Base-by-base conservation (phyloP, 768 basidiomycete genomes). In the Ramaria sp. region DNA sequence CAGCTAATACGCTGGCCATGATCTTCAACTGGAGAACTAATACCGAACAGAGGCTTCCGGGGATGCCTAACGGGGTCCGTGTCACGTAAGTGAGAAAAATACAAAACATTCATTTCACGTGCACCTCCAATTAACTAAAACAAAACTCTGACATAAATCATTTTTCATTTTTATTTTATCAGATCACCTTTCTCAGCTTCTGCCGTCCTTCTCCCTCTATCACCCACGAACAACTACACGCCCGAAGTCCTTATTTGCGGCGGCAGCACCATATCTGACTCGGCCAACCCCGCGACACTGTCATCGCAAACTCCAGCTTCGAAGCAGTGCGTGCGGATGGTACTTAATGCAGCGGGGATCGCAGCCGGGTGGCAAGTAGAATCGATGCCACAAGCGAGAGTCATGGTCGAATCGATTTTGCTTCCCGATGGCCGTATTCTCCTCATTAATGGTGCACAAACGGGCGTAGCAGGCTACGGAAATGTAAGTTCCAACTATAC, bases 191-290 rank as follows among this genome's bases (percentile, higher is more conserved):
- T 65, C 28, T 62, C 63, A 12, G 66, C 61, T 3, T 58, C 62
- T 4, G 60, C 54, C 1, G 71, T 52, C 67, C 71, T 18, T 67
- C 69, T 62, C 64, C 74, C 58, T 66, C 69, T 52, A 8, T 61
- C 70, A 64, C 32, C 71, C 64, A 38, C 25, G 61, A 61, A 70
- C 54, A 57, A 62, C 47, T 77, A 69, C 55, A 71, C 68, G 5
- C 72, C 75, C 3, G 73, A 74, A 58, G 65, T 76, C 20, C 67
- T 77, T 34, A 69, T 76, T 39, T 77, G 75, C 58, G 75, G 75
- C 25, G 75, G 75, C 25, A 65, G 70, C 13, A 69, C 64, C 8
- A 59, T 67, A 1, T 65, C 63, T 50, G 70, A 72, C 42, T 60
- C 57, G 3, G 62, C 63, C 9, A 61, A 66, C 1, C 54, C 67